A percentile compares a stretch with the other conserved stretches of the same genome.
Evolutionary conservation across 495 filamentous ascomycete genomes (phyloP).

Genomic region (Penicillium waksmanii): DNA sequence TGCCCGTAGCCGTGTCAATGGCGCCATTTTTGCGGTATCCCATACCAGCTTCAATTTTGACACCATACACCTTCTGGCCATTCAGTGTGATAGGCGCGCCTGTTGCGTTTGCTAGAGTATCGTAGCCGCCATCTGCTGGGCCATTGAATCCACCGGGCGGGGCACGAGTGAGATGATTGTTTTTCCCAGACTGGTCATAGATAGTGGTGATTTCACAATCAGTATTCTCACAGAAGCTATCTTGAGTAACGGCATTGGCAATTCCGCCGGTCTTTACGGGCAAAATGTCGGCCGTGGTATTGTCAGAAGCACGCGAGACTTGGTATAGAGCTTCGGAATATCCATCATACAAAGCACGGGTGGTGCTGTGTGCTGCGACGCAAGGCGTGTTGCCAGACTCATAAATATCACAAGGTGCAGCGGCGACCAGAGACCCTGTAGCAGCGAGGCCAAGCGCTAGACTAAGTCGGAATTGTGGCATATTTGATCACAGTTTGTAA

Average conservation of each 20-base stretch:
- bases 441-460: conserved; percentile 44
- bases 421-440: conserved; percentile 45
- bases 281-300: conserved; percentile 45
- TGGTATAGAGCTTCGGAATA: conserved; percentile 61
- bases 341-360: conserved; percentile 56
- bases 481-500: neutral
- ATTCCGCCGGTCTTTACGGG: conserved; percentile 57
- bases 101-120: conserved; percentile 56
- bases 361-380: conserved; percentile 62
- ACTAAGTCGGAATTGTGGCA: conserved; percentile 6
- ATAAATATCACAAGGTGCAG: conserved; percentile 62
- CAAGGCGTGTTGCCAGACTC: conserved; percentile 54
- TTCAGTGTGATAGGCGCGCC: conserved; percentile 61
- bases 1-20: conserved; percentile 53
- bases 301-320: conserved; percentile 55
- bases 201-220: conserved; percentile 62
- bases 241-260: conserved; percentile 58
- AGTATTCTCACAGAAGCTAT: conserved; percentile 58
- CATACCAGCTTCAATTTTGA: conserved; percentile 58
- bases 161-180: conserved; percentile 61
- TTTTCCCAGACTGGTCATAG: conserved; percentile 61
- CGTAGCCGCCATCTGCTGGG: conserved; percentile 55
- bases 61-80: conserved; percentile 60
- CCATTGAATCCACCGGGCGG: conserved; percentile 56
- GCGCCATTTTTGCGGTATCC: conserved; percentile 58